Conservation (phyloP, 768 basidiomycete species). For the Amanita pallidorosea region DNA sequence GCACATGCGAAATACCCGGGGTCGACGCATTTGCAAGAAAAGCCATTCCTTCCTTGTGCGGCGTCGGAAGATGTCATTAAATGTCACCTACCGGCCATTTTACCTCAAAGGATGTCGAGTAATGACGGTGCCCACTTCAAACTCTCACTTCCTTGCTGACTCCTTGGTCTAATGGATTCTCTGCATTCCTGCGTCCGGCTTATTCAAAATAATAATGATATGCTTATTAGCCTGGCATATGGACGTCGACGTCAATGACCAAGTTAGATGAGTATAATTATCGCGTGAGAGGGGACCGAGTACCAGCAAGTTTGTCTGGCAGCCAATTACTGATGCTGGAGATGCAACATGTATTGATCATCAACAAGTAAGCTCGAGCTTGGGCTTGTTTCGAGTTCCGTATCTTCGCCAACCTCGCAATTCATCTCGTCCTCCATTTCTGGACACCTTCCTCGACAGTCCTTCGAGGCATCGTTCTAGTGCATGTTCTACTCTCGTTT, state of each 20-base stretch:
- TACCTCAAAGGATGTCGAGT: too few relatives aligned
- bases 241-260: background rate
- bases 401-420: background rate
- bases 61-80: too few relatives aligned
- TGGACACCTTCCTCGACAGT: background rate
- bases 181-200: too few relatives aligned
- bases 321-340: background rate
- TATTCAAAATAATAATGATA: too few relatives aligned
- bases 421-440: background rate
- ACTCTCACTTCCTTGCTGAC: too few relatives aligned
- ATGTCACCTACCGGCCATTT: too few relatives aligned
- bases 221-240: background rate
- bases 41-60: too few relatives aligned
- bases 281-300: background rate
- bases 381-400: background rate
- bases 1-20: too few relatives aligned
- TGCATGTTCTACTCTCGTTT: slow-evolving; percentile 50
- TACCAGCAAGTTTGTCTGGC: background rate
- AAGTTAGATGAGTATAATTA: background rate
- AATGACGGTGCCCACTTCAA: too few relatives aligned
- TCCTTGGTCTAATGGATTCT: too few relatives aligned
- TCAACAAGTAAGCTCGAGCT: background rate
- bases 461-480: slow-evolving; percentile 41
- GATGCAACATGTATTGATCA: background rate
- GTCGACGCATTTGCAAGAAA: too few relatives aligned